Percentiles rank a stretch among this genome's conserved stretches.
These are phyloP conservation scores for Exophiala viscosa DNA, from an alignment of 2,329 filamentous ascomycete genomes.

Conservation along the genomic window DNA sequence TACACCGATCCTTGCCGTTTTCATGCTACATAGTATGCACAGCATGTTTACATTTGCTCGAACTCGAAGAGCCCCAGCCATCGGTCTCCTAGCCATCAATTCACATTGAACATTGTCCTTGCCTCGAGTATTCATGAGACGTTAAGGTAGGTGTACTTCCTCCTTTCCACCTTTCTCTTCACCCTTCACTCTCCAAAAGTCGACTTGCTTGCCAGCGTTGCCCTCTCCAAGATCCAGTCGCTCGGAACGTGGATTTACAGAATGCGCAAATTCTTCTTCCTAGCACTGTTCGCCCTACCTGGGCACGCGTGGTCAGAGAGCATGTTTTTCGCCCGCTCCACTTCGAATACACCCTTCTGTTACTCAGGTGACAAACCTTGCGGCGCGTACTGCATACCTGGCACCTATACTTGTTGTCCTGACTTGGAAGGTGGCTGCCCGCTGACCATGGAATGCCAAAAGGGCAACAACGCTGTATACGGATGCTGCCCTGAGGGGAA, in stretches of 20 bases:
- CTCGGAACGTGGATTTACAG: neutral
- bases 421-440: slow-evolving; percentile 24
- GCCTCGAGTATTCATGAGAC: too few relatives aligned
- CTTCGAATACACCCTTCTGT: slow-evolving; percentile 16
- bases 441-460: slow-evolving; percentile 14
- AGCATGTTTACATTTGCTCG: too few relatives aligned
- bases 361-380: slow-evolving; percentile 19
- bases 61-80: too few relatives aligned
- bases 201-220: too few relatives aligned
- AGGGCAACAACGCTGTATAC: slow-evolving; percentile 23
- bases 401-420: slow-evolving; percentile 25
- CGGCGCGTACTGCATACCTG: slow-evolving; percentile 25
- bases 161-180: too few relatives aligned
- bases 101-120: too few relatives aligned
- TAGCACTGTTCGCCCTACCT: slow-evolving; percentile 14
- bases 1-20: too few relatives aligned
- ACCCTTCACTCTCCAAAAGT: too few relatives aligned
- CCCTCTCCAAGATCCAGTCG: too few relatives aligned
- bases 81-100: too few relatives aligned
- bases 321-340: slow-evolving; percentile 14
- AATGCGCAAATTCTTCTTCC: slow-evolving; percentile 18
- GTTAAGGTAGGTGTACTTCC: too few relatives aligned
- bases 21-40: too few relatives aligned
- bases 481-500: slow-evolving; percentile 24
- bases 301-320: slow-evolving; percentile 14